Evolutionary conservation across 306 rosid species (phyloP).

Genomic region (Ormosia emarginata): DNA sequence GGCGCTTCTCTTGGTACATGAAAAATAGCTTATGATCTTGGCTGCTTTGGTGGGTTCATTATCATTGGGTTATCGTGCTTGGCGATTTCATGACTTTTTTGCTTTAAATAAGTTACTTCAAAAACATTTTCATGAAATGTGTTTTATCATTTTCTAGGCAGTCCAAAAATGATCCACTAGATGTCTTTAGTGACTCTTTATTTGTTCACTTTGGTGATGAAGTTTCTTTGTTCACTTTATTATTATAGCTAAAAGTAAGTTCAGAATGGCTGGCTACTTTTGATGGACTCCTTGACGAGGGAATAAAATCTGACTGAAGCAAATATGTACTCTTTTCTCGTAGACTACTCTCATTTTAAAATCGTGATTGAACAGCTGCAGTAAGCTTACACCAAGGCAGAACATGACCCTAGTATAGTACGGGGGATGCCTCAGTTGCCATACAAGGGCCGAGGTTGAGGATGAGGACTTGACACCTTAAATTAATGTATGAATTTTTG

Average conservation of each 20-base stretch:
- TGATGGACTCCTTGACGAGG: background rate
- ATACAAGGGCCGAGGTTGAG: too few species aligned
- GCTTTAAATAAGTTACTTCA: background rate
- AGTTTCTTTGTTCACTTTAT: background rate
- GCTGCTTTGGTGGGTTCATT: too few species aligned
- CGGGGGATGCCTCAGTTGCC: slow-evolving; percentile 31
- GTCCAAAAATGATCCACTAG: background rate
- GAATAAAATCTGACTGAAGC: background rate
- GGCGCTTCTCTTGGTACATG: too few species aligned
- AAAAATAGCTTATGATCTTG: too few species aligned
- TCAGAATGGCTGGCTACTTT: background rate
- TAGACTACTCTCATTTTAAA: slow-evolving; percentile 36
- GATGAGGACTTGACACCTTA: slow-evolving; percentile 18
- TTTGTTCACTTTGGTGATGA: background rate
- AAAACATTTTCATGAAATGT: background rate
- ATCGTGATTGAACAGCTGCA: slow-evolving; percentile 40
- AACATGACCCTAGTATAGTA: slow-evolving; percentile 28
- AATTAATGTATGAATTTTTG: slow-evolving; percentile 29
- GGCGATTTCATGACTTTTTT: background rate
- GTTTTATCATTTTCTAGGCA: background rate
- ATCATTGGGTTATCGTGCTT: background rate
- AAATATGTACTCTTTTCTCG: too few species aligned
- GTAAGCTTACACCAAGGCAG: slow-evolving; percentile 42
- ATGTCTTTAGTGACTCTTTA: background rate
- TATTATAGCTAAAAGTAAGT: background rate